Evolutionary conservation across 2,329 filamentous ascomycete genomes (phyloP), one percentile per base, ranked within the genome.

Genomic region (Talaromyces sp.): DNA sequence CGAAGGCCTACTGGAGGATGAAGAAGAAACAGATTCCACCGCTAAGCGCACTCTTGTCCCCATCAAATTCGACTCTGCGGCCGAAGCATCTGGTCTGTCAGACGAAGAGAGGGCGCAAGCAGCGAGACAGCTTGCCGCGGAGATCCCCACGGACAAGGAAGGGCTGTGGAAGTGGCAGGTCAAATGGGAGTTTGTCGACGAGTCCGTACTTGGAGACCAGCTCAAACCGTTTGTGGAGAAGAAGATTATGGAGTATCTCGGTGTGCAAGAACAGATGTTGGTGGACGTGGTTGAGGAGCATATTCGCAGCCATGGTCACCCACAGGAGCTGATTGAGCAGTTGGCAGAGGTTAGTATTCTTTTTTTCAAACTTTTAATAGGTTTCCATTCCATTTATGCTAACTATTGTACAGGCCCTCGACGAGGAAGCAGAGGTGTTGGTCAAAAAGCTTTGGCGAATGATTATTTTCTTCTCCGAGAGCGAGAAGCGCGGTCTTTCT

Each of bases 371-470:
- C 12, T 36, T 36, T 2, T 23, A 23, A 23, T 23, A 23, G 12
- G 12, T 4, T 16, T 36, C 12, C 5, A 40, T 40, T 5, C 53
- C 51, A 30, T 57, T 57, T 47, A 64, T 5, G 64, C 76, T 82
- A 73, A 82, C 68, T 51, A 14, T 61, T 65, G 33, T 63, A 64
- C 65, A 94, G 87, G 91, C 92, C 51, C 82, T 99, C 65, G 95
- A 97, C 72, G 95, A 99, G 71, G 95, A 98, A 73, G 92, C 93
- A 10, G 93, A 97, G 75, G 89, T 91, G 30, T 80, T 99, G 67
- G 93, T 98, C 56, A 96, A 92, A 85, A 98, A 97, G 80, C 84
- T 99, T 40, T 99, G 95, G 95, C 87, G 94, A 57, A 96, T 98
- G 92, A 88, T 97, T 62, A 96, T 98, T 70, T 98, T 97, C 86